Evolutionary conservation across 164 flowering plant species (phyloP).

Genomic region (Paratinospora sagittata): DNA sequence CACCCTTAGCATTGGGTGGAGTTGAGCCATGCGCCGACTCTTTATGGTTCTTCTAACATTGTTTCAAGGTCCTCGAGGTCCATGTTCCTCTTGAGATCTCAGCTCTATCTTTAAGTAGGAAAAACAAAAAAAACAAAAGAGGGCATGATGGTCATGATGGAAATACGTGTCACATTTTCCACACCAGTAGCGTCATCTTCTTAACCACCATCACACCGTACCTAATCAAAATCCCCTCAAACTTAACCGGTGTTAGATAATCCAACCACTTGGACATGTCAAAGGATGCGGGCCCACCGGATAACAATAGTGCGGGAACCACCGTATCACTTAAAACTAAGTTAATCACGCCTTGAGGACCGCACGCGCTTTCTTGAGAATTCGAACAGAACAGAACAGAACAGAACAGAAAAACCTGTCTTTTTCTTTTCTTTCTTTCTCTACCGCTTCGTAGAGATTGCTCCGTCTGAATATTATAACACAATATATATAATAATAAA

Average conservation of each 20-base stretch:
- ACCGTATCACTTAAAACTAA: no score
- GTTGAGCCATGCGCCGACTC: no score
- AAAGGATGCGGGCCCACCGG: background rate
- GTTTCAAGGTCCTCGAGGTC: no score
- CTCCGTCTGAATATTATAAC: conserved; percentile 1
- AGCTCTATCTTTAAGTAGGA: no score
- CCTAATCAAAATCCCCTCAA: background rate
- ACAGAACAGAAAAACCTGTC: background rate
- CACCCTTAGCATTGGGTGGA: no score
- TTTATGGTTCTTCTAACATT: no score
- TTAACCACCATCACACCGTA: background rate
- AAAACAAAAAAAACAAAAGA: no score
- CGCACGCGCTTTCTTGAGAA: background rate
- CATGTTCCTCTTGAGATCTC: no score
- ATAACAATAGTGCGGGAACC: no score
- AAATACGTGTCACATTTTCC: background rate
- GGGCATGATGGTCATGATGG: background rate
- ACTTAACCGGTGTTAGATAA: background rate
- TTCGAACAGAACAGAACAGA: background rate
- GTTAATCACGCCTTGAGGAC: background rate
- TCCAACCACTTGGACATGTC: background rate
- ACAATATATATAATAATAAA: no score
- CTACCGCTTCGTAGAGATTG: background rate
- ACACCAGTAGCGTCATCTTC: no score
- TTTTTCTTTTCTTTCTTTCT: background rate